Conservation (phyloP, 78 protist genomes). For the Trichosphaerium sp. region DNA sequence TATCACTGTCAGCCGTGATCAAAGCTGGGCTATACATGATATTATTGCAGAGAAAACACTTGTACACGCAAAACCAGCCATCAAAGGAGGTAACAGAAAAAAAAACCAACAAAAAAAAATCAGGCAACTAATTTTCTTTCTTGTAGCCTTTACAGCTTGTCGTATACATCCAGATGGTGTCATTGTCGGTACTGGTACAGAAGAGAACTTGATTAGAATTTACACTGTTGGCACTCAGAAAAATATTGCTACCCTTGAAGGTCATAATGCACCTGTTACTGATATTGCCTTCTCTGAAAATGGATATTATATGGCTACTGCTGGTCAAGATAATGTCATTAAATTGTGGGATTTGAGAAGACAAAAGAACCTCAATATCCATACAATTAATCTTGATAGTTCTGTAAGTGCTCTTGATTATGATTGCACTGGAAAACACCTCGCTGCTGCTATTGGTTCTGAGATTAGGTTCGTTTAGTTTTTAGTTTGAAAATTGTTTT, state of each 20-base stretch:
- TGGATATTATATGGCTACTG: conserved; percentile 45
- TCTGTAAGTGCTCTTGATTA: conserved; percentile 8
- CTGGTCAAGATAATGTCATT: conserved; percentile 10
- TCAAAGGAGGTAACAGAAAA: too few species aligned
- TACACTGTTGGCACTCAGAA: conserved; percentile 48
- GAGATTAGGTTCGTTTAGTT: too few species aligned
- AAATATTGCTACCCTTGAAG: conserved; percentile 32
- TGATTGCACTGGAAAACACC: conserved; percentile 56
- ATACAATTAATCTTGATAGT: not conserved
- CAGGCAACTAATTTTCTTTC: not conserved
- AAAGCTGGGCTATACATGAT: conserved; percentile 67
- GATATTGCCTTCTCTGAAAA: conserved; percentile 59
- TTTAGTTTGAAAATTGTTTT: too few species aligned
- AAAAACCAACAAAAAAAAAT: not conserved
- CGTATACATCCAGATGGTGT: conserved; percentile 90
- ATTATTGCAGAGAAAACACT: conserved; percentile 2
- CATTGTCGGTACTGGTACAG: conserved; percentile 63
- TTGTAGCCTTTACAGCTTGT: not conserved
- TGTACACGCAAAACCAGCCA: not conserved
- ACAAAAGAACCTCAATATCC: not conserved
- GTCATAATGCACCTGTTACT: conserved; percentile 3
- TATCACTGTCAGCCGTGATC: conserved; percentile 42
- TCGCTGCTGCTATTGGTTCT: too few species aligned
- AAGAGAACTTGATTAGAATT: conserved; percentile 12
- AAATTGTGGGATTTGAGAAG: conserved; percentile 79